Evolutionary conservation across 257 asterid species (phyloP).

Genomic region (Nicotiana attenuata): DNA sequence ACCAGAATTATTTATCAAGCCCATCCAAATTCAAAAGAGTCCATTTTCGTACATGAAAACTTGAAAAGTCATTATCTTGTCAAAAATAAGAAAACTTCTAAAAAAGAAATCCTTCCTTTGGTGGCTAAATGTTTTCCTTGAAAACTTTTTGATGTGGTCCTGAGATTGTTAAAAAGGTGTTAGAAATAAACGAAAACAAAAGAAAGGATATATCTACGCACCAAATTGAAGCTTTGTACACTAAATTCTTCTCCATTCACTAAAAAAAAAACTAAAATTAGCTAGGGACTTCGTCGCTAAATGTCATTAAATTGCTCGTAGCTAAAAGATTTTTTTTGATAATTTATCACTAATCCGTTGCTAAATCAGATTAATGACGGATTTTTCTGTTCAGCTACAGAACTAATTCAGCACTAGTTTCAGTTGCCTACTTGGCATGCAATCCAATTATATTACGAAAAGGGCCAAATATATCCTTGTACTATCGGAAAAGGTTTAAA

Average conservation of each 20-base stretch:
- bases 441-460: background rate
- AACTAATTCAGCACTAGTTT: no score
- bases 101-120: background rate
- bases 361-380: no score
- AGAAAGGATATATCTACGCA: background rate
- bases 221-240: background rate
- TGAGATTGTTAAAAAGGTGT: background rate
- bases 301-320: no score
- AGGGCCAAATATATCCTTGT: no score
- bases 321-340: no score
- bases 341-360: no score
- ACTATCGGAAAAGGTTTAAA: no score
- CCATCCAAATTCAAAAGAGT: background rate
- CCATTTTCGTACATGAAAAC: background rate
- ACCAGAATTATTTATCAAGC: background rate
- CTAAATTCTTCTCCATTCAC: no score
- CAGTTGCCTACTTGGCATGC: no score
- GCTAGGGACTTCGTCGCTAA: no score
- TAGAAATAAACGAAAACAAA: background rate
- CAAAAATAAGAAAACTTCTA: background rate
- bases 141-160: background rate
- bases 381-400: no score
- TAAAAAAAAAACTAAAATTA: no score
- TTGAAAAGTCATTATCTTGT: background rate
- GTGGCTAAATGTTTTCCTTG: background rate